Conservation (phyloP, 345 rosid genomes). For the Pistacia atlantica region DNA sequence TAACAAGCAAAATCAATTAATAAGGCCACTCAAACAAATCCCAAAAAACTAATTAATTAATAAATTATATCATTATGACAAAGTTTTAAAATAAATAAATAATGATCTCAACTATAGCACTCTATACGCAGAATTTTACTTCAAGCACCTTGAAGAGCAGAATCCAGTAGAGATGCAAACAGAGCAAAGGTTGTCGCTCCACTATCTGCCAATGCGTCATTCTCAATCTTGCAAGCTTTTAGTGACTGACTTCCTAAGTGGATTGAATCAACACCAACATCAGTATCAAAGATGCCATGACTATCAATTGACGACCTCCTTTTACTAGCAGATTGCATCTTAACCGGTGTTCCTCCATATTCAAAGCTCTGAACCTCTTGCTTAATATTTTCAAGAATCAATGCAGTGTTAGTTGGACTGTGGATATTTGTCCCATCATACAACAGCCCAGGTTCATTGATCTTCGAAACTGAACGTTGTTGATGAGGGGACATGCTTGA, state of each 20-base stretch:
- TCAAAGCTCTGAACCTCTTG: conserved; percentile 75
- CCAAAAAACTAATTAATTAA: neutral
- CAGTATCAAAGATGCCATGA: conserved; percentile 44
- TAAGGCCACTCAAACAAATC: neutral
- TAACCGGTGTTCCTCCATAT: conserved; percentile 45
- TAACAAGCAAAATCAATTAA: neutral
- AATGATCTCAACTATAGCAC: no score
- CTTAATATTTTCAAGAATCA: conserved; percentile 90
- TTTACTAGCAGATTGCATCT: conserved; percentile 49
- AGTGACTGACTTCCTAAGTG: conserved; percentile 61
- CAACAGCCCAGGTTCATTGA: conserved; percentile 63
- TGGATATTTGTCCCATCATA: conserved; percentile 80
- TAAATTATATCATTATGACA: no score
- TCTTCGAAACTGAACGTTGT: conserved; percentile 49
- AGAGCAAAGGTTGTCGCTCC: conserved; percentile 70
- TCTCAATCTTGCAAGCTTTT: conserved; percentile 86
- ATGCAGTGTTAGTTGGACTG: conserved; percentile 90
- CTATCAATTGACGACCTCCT: conserved; percentile 46
- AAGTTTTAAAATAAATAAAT: no score
- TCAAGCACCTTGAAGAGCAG: no score
- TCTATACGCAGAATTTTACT: no score
- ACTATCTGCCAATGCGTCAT: conserved; percentile 62
- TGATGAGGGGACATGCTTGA: conserved; percentile 58
- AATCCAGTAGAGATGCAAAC: conserved; percentile 83
- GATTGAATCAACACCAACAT: conserved; percentile 40